phyloP scores from a whole-genome alignment of 1,139 yeast genomes.

The Kodamaea plutei region DNA sequence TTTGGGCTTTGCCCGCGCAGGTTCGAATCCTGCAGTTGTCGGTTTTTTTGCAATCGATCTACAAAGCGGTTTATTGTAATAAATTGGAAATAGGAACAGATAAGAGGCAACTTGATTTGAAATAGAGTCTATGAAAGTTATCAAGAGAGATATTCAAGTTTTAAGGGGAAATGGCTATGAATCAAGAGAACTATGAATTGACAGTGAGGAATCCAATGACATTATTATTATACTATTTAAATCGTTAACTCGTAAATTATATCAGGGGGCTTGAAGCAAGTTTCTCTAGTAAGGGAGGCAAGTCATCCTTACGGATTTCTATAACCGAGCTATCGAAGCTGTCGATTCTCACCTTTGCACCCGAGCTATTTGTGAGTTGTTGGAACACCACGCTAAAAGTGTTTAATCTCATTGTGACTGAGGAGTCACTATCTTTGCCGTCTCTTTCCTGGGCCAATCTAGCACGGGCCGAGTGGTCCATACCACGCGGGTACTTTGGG shows the following conservation, averaged over 20 bases:
- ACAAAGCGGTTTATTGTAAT: too few relatives aligned
- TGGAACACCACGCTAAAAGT: slow-evolving; percentile 90
- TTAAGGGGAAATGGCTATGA: too few relatives aligned
- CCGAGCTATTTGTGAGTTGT: slow-evolving; percentile 74
- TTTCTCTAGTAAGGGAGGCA: slow-evolving; percentile 81
- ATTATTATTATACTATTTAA: too few relatives aligned
- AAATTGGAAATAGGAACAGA: too few relatives aligned
- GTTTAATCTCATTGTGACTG: slow-evolving; percentile 49
- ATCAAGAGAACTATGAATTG: too few relatives aligned
- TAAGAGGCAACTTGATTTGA: too few relatives aligned
- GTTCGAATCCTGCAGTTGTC: slow-evolving; percentile 52
- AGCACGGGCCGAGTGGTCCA: slow-evolving; percentile 44
- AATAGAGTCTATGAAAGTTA: too few relatives aligned
- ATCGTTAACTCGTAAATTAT: too few relatives aligned
- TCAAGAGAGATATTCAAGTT: too few relatives aligned
- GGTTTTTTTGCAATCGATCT: too few relatives aligned
- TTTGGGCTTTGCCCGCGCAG: slow-evolving; percentile 54
- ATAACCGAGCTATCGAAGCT: slow-evolving; percentile 93
- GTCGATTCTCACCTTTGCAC: slow-evolving; percentile 87
- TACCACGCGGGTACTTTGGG: slow-evolving; percentile 70
- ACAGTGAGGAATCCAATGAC: too few relatives aligned
- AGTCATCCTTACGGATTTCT: slow-evolving; percentile 83
- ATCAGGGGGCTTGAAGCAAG: slow-evolving; percentile 46
- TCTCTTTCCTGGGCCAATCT: slow-evolving; percentile 29
- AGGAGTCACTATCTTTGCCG: slow-evolving; percentile 21